Conservation (phyloP, 257 asterid genomes). For the Eustoma russellianum region DNA sequence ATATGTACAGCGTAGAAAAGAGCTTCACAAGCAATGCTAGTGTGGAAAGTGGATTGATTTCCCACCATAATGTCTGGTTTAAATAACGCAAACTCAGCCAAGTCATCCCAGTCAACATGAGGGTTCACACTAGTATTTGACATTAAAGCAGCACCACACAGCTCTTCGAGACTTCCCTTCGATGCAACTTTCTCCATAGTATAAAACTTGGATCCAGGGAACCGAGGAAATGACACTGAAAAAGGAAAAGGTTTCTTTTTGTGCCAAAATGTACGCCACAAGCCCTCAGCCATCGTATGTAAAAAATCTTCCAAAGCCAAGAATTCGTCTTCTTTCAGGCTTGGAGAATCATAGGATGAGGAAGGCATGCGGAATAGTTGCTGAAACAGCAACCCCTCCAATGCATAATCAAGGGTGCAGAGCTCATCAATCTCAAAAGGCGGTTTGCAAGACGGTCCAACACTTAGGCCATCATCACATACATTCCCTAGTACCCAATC, state of each 20-base stretch:
- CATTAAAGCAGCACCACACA: conserved; percentile 61
- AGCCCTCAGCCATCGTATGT: conserved; percentile 58
- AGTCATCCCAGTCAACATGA: conserved; percentile 57
- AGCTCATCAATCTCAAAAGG: conserved; percentile 59
- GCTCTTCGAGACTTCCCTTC: conserved; percentile 45
- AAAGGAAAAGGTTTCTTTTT: conserved; percentile 51
- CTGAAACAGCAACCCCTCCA: conserved; percentile 70
- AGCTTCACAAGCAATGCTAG: conserved; percentile 55
- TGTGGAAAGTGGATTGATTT: conserved; percentile 32
- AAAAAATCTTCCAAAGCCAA: conserved; percentile 73
- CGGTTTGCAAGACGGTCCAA: conserved; percentile 26
- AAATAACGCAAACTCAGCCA: conserved; percentile 47
- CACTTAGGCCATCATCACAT: conserved; percentile 1
- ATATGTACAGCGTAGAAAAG: conserved; percentile 60
- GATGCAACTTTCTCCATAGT: conserved; percentile 60
- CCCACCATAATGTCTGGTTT: conserved; percentile 35
- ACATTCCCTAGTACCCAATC: conserved; percentile 50
- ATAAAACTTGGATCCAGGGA: conserved; percentile 66
- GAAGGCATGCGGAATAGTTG: conserved; percentile 85
- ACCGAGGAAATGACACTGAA: conserved; percentile 52
- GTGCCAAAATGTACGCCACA: conserved; percentile 85
- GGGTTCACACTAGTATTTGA: conserved; percentile 31
- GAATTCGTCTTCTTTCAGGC: conserved; percentile 51
- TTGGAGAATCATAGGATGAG: conserved; percentile 42
- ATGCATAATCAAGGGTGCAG: conserved; percentile 57